Conservation (phyloP, 2,329 filamentous ascomycete genomes). For the Pseudomassariella vexata region DNA sequence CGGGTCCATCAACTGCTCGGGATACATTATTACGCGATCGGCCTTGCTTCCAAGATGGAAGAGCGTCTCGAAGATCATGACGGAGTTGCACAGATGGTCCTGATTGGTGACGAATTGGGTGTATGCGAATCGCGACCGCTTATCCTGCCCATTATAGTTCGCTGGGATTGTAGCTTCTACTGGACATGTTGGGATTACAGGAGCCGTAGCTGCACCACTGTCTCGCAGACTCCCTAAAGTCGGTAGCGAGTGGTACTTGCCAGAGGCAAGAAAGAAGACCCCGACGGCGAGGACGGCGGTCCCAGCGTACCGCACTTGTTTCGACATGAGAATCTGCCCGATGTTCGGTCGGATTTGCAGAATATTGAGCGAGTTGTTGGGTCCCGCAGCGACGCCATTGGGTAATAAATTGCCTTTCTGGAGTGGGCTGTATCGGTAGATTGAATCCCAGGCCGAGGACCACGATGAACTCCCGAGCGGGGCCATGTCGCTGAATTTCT, state of each 20-base stretch:
- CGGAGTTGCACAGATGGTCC: conserved; percentile 42
- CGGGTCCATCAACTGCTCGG: conserved; percentile 29
- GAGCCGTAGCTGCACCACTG: conserved; percentile 8
- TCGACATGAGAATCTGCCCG: conserved; percentile 29
- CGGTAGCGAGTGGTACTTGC: conserved; percentile 23
- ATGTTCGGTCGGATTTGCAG: conserved; percentile 22
- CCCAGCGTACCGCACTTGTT: conserved; percentile 22
- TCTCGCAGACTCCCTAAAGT: conserved; percentile 19
- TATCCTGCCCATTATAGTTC: conserved; percentile 18
- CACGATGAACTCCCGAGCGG: conserved; percentile 22
- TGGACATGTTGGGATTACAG: conserved; percentile 15
- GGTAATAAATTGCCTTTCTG: conserved; percentile 13
- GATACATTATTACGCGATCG: conserved; percentile 41
- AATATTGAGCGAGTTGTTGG: conserved; percentile 20
- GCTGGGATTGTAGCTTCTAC: conserved; percentile 15
- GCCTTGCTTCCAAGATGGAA: conserved; percentile 34
- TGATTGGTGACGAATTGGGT: conserved; percentile 43
- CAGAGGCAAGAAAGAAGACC: conserved; percentile 21
- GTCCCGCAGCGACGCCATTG: conserved; percentile 8
- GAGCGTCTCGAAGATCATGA: conserved; percentile 44
- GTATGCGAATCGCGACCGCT: conserved; percentile 42
- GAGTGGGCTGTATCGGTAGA: conserved; percentile 18
- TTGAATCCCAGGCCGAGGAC: conserved; percentile 21
- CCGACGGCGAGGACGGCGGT: conserved; percentile 16
- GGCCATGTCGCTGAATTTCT: too few relatives aligned